Conservation (phyloP, 208 protist genomes). For the Angomonas deanei region DNA sequence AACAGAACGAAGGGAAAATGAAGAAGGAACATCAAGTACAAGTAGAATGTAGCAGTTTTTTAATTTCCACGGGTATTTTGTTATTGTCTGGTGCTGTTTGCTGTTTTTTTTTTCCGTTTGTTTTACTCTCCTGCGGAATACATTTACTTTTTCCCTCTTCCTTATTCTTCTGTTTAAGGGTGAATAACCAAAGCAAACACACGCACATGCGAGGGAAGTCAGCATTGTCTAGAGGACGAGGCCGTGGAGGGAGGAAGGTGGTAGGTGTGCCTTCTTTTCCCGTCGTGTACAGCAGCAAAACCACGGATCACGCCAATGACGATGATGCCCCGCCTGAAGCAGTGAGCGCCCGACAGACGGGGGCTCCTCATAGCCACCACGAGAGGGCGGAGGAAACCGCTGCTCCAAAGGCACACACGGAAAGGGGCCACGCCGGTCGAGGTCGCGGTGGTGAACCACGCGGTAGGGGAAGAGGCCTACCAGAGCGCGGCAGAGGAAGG, state of each 20-base stretch:
- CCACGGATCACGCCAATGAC: not conserved
- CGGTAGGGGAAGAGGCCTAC: not conserved
- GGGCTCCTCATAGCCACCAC: not conserved
- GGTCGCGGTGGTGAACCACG: not conserved
- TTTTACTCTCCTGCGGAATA: too few relatives aligned
- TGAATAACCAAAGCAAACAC: too few relatives aligned
- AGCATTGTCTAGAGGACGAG: slow-evolving; percentile 17
- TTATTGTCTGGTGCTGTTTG: slow-evolving; percentile 5
- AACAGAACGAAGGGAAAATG: not conserved
- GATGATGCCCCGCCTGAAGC: slow-evolving; percentile 37
- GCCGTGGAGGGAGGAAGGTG: slow-evolving; percentile 7
- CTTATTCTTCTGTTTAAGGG: not conserved
- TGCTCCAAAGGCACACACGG: not conserved
- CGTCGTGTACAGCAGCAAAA: slow-evolving; percentile 16
- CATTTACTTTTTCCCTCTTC: not conserved
- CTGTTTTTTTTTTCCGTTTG: slow-evolving; percentile 11
- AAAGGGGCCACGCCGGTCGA: not conserved
- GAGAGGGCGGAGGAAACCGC: not conserved
- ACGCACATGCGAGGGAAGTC: slow-evolving; percentile 6
- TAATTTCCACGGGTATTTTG: not conserved
- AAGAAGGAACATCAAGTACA: not conserved
- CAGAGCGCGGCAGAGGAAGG: not conserved
- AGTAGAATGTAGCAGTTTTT: not conserved
- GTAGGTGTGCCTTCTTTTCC: slow-evolving; percentile 21
- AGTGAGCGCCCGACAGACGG: slow-evolving; percentile 23